Evolutionary conservation across 305 asterid species (phyloP), one percentile per base, ranked within the genome.

Genomic region (Fraxinus angustifolia): DNA sequence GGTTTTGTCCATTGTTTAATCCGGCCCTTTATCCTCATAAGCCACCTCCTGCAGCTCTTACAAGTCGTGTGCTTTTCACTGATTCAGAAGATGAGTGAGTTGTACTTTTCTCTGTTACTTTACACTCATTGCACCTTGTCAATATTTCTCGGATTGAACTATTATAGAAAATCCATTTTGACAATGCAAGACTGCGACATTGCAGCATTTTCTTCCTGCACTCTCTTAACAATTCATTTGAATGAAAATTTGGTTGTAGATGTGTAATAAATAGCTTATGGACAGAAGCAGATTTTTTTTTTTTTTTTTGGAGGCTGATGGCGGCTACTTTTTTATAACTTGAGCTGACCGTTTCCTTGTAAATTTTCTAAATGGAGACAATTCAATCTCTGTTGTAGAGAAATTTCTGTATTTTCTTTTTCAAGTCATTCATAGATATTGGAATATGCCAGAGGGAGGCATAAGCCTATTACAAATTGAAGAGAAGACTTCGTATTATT

Each of bases 31-130:
- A 91, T 87, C 99, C 99, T 76, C 94, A 89, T 85, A 90, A 92
- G 89, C 97, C 98, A 85, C 98, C 99, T 48, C 94, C 92, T 50
- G 88, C 93, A 38, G 26, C 96, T 80, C 87, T 91, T 86, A 95
- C 91, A 75, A 94, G 87, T 72, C 94, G 99, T 77, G 92, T 96
- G 84, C 98, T 94, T 83, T 96, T 96, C 89, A 96, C 98, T 50
- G 97, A 96, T 80, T 87, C 97, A 7, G 99, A 96, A 90, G 99
- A 96, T 89, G 95, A 89, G 99, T 96, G 91, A 93, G 99, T 96
- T 90, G 85, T 85, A 77, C 88, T 84, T 88, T 28, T 82, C 89
- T 82, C 87, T 79, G 85, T 83, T 82, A 85, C 83, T 80, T 56
- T 84, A 80, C 35, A 45, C 65, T 53, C 76, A 73, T 78, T 84